Evolutionary conservation across 257 asterid genomes (phyloP), one percentile per base, ranked within the genome.

Genomic region (Parsonsia alboflavescens): DNA sequence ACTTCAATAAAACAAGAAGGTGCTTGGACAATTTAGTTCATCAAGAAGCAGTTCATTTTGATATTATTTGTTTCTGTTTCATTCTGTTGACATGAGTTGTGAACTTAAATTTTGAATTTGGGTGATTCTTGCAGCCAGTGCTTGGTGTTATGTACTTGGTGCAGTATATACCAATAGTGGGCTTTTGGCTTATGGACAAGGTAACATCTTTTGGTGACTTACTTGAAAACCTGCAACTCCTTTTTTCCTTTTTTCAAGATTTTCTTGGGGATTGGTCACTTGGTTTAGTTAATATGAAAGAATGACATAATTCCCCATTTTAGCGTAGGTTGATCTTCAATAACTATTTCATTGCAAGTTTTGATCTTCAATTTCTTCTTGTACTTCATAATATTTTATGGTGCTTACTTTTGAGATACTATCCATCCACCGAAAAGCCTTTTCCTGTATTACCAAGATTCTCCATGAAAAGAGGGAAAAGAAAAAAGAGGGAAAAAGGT

Each of bases 161-260:
- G 82, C 99, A 94, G 82, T 92, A 94, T 83, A 74, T 83, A 81
- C 98, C 99, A 13, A 74, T 90, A 17, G 76, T 89, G 66, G 99
- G 98, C 69, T 91, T 81, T 82, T 92, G 99, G 99, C 93, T 94
- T 80, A 92, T 94, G 99, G 99, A 94, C 85, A 92, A 85, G 98
- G 99, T 94, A 86, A 19, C 17, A 46, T 70, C 66, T 45, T 58
- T 48, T 62, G 11, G 53, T 21, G n/a, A n/a, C 56, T 16, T 48
- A 19, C 11, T 39, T 54, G 46, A 77, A 71, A 2, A 45, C 50
- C 50, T 70, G 11, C 11, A 7, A 33, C 12, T 59, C 8, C 10
- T 52, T 4, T 39, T 39, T 10, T 10, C 39, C 49, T 1, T 58
- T 58, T 58, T 26, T 26, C 41, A 17, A 19, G 48, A 17, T 33